Evolutionary conservation across 129 eudicot species (phyloP), one percentile per base, ranked within the genome.

Genomic region (Pulicaria dysenterica): DNA sequence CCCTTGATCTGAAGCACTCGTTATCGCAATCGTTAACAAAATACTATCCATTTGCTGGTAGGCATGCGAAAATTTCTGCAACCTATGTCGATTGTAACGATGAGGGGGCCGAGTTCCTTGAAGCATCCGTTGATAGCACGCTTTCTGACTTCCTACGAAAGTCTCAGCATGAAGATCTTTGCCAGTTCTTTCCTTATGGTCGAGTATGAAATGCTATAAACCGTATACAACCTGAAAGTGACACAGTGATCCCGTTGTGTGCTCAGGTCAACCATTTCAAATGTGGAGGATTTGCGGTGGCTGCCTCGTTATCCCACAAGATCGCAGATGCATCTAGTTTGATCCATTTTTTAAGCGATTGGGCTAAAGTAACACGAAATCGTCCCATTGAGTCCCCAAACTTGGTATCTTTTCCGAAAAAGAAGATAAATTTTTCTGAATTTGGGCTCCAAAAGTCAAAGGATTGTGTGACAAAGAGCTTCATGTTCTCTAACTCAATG

Each of bases 1-100:
- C 63, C 9, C 42, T 9, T 31, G 42, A 31, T 41, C 63, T 57
- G 14, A 57, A 31, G 15, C 31, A 57, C 7, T 57, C 63, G 3
- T 57, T 57, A 34, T 57, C 63, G 9, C 6, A 57, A 57, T 24
- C 63, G 34, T 34, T 57, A 57, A 57, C 63, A 31, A 57, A 57
- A 10, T 57, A 57, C 4, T 57, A 57, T 9, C 63, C 63, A 57
- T 57, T 57, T 31, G 63, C 63, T 31, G 63, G 63, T 10, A 57
- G 63, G 63, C 63, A 7, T 10, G 7, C 14, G 2, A 57, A 57
- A 57, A 10, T 10, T 3, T 39, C 63, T 6, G 41, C 63, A 9
- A 34, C 63, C 4, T 4, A 8, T 31, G 63, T 57, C 15, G 40
- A 57, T 24, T 57, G 63, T 41, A 57, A 57, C 63, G 63, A 57